Conservation (phyloP, 306 rosid species). For the Begonia fuchsioides region DNA sequence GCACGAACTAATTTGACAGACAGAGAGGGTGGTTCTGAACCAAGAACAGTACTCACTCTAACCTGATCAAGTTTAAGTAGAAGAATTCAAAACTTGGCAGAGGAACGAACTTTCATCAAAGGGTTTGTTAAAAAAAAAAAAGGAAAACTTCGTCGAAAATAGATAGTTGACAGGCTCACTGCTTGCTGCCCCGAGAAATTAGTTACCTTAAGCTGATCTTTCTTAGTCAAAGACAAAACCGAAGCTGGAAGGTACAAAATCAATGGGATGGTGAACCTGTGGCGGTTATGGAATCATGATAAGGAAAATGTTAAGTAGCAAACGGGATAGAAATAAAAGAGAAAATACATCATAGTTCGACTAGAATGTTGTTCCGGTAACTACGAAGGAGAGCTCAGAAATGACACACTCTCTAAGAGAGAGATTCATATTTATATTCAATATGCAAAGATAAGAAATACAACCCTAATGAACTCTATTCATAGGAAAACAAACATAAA, state of each 20-base stretch:
- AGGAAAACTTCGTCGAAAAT: neutral
- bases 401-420: no score
- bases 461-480: no score
- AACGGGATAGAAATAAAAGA: no score
- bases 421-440: no score
- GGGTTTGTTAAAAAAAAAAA: neutral
- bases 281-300: conserved; percentile 15
- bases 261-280: conserved; percentile 73
- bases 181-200: neutral
- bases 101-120: neutral
- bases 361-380: no score
- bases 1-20: conserved; percentile 73
- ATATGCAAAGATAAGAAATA: no score
- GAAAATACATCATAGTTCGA: no score
- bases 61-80: conserved; percentile 37
- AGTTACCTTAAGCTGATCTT: conserved; percentile 71
- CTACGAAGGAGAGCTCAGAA: no score
- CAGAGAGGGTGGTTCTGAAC: conserved; percentile 78
- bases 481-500: no score
- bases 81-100: neutral
- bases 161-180: neutral
- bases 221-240: conserved; percentile 65
- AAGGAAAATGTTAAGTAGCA: no score
- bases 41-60: conserved; percentile 75
- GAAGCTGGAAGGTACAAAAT: conserved; percentile 71